Evolutionary conservation across 1,284 basidiomycete genomes (phyloP).

Genomic region (Leccinum pachyderme): DNA sequence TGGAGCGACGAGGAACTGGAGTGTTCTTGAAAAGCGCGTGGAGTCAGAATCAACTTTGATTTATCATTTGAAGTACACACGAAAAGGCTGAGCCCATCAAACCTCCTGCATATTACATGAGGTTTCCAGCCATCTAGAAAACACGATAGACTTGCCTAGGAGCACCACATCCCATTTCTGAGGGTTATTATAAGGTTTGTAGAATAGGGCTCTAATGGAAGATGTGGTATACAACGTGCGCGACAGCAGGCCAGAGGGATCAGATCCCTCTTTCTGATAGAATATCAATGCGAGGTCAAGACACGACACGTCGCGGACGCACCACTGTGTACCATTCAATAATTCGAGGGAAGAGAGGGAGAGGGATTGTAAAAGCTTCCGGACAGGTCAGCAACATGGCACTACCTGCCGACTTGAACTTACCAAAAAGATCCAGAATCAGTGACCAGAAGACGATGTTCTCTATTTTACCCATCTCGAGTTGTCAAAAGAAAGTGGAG

Average conservation of each 20-base stretch:
- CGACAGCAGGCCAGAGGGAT: constrained; percentile 68
- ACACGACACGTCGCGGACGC: constrained; percentile 22
- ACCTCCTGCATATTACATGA: constrained; percentile 51
- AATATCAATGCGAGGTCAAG: background rate
- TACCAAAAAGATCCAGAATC: constrained; percentile 81
- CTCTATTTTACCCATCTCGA: constrained; percentile 61
- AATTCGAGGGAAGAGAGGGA: constrained; percentile 85
- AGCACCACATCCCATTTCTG: constrained; percentile 82
- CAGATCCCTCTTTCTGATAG: constrained; percentile 63
- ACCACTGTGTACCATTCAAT: constrained; percentile 87
- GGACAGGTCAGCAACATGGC: constrained; percentile 12
- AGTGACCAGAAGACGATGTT: constrained; percentile 81
- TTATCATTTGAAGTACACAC: constrained; percentile 44
- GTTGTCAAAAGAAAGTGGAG: background rate
- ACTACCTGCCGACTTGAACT: constrained; percentile 17
- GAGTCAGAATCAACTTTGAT: constrained; percentile 5
- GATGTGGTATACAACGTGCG: constrained; percentile 65
- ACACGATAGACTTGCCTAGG: constrained; percentile 46
- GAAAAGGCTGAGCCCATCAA: constrained; percentile 89
- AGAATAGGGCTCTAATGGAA: constrained; percentile 58
- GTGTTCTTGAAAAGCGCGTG: constrained; percentile 47
- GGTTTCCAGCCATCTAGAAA: background rate
- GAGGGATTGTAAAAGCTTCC: constrained; percentile 88
- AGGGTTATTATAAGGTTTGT: constrained; percentile 58
- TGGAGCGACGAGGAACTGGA: constrained; percentile 87